Evolutionary conservation across 176 grass and related monocot genomes (phyloP), one percentile per base, ranked within the genome.

Genomic region (Raddia guianensis): DNA sequence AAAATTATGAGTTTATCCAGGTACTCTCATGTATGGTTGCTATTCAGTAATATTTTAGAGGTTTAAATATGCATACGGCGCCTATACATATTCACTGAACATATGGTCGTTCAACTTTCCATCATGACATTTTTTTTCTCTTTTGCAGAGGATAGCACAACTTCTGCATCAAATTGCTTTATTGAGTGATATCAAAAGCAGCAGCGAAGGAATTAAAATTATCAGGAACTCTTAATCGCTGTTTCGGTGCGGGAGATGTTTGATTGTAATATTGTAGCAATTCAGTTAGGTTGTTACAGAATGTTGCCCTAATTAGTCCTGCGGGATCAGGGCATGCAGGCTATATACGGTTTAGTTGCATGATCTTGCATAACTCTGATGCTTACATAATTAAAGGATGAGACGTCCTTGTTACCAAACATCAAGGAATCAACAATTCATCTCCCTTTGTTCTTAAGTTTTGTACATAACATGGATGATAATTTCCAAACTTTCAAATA

Each of bases 81-180:
- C 12, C 20, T 21, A 59, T 68, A 20, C 67, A 67, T 65, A 66
- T 88, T 52, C 15, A 68, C 4, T 33, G 60, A 3, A 47, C 52
- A 34, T 16, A 61, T 62, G 7, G 8, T 42, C 72, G 54, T 55
- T 47, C 1, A 0, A 33, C 47, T 2, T 32, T 1, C 75, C 65
- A 46, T 62, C 6, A 48, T 40, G 5, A 49, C 15, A 54, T 67
- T 79, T 5, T 80, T 74, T 84, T 55, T 83, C 3, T 6, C 6
- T 85, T 70, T 35, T 53, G 72, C 82, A 89, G 87, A 81, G 87
- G 58, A 85, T 85, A 77, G 82, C 87, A 0, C 82, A 85, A 52
- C 87, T 85, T 54, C 66, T 89, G 50, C 87, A 85, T 82, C 87
- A 89, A 85, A 89, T 89, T 77, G 87, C 77, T 77, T 72, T 85